Conservation (phyloP, 768 basidiomycete species). For the Leccinellum albellum region DNA sequence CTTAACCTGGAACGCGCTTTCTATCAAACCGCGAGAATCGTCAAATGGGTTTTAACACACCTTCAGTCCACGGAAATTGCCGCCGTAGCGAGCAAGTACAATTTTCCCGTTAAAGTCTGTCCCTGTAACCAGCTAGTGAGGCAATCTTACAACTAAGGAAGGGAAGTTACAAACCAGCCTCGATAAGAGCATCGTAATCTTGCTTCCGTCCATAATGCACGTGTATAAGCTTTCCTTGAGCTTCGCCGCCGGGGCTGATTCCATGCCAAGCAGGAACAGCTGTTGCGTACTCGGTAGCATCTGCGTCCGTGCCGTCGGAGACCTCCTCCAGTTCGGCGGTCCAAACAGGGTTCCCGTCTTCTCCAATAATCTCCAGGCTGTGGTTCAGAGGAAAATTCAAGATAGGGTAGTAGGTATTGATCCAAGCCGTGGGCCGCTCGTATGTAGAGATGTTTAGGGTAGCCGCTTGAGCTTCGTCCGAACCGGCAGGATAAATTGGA, state of each 20-base stretch:
- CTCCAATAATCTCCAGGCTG: conserved; percentile 51
- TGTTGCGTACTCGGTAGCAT: conserved; percentile 53
- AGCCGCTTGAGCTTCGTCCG: conserved; percentile 47
- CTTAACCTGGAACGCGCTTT: conserved; percentile 52
- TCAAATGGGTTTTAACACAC: conserved; percentile 33
- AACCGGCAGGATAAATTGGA: conserved; percentile 57
- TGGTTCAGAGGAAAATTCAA: conserved; percentile 64
- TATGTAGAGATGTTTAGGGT: conserved; percentile 45
- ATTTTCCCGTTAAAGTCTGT: conserved; percentile 73
- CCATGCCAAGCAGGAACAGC: conserved; percentile 70
- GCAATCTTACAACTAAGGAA: background rate
- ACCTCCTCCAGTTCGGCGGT: conserved; percentile 64
- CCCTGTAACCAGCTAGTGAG: conserved; percentile 35
- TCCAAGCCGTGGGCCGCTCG: conserved; percentile 50
- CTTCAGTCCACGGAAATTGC: conserved; percentile 87
- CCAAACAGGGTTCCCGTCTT: conserved; percentile 49
- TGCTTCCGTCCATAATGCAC: conserved; percentile 55
- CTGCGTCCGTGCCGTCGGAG: conserved; percentile 60
- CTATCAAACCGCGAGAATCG: conserved; percentile 21
- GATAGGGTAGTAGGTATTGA: conserved; percentile 70
- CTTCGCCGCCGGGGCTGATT: conserved; percentile 62
- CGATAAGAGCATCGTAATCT: conserved; percentile 61
- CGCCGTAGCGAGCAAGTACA: conserved; percentile 74
- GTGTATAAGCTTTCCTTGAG: conserved; percentile 54
- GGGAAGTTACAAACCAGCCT: conserved; percentile 36